Conservation (phyloP, 164 flowering plant species). For the Umbellularia californica region DNA sequence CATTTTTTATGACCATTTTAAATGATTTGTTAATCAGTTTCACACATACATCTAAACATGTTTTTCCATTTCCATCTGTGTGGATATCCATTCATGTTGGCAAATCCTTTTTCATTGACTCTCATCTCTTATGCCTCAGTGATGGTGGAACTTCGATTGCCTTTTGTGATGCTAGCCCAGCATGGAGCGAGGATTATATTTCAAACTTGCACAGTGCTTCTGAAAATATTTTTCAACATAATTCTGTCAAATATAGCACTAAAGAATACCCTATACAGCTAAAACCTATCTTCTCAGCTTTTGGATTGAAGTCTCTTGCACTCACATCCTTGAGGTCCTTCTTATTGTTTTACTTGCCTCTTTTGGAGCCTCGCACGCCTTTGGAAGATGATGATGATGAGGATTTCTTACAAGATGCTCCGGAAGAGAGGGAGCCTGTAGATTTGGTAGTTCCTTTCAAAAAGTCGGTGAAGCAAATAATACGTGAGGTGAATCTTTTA, state of each 20-base stretch:
- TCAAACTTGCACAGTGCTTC: conserved; percentile 33
- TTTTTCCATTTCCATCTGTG: background rate
- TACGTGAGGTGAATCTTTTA: conserved; percentile 56
- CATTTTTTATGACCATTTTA: no score
- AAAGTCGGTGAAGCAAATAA: conserved; percentile 75
- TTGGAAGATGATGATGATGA: conserved; percentile 73
- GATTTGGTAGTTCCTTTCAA: conserved; percentile 80
- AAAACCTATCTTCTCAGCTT: conserved; percentile 84
- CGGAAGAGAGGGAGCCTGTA: conserved; percentile 32
- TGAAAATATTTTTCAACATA: conserved; percentile 31
- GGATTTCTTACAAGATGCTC: conserved; percentile 51
- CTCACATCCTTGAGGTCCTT: conserved; percentile 82
- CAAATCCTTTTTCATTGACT: conserved; percentile 5
- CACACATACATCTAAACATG: background rate
- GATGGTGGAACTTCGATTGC: conserved; percentile 47
- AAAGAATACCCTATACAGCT: conserved; percentile 70
- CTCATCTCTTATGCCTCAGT: conserved; percentile 28
- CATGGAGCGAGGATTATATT: conserved; percentile 46
- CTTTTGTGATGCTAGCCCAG: conserved; percentile 69
- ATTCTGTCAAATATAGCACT: conserved; percentile 30
- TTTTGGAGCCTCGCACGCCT: conserved; percentile 62
- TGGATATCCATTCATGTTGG: background rate
- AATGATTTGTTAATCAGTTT: background rate
- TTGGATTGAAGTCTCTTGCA: conserved; percentile 52
- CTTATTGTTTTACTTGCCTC: conserved; percentile 72